Evolutionary conservation across 2,329 filamentous ascomycete genomes (phyloP).

Genomic region (Phaeosphaeriaceae sp.): DNA sequence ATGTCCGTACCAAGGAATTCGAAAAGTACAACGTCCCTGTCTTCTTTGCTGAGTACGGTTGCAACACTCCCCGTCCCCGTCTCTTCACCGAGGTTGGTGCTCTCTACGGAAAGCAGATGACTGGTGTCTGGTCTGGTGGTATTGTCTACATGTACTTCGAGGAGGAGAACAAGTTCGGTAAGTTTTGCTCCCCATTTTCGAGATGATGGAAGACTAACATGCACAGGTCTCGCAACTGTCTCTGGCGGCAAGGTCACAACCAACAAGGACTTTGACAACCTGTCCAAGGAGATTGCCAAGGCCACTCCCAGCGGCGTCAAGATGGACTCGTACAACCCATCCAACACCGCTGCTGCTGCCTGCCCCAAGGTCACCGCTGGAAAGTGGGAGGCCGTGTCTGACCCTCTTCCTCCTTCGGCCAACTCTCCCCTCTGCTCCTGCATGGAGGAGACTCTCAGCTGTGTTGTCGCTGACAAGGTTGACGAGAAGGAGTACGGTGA

Average conservation of each 20-base stretch:
- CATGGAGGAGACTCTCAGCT: constrained; percentile 78
- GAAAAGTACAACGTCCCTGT: constrained; percentile 86
- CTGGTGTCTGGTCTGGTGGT: constrained; percentile 86
- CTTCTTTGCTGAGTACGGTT: constrained; percentile 88
- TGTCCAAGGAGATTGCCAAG: constrained; percentile 69
- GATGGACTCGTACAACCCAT: constrained; percentile 73
- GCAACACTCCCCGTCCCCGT: constrained; percentile 77
- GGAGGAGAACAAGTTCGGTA: constrained; percentile 87
- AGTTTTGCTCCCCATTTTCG: constrained; percentile 20
- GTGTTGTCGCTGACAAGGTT: constrained; percentile 67
- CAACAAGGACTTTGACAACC: constrained; percentile 67
- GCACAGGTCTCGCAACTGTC: constrained; percentile 69
- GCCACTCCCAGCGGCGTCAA: constrained; percentile 71
- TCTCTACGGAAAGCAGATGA: constrained; percentile 84
- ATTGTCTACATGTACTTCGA: constrained; percentile 99
- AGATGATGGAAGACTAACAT: constrained; percentile 11
- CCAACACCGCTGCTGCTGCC: constrained; percentile 69
- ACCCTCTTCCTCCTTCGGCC: constrained; percentile 79
- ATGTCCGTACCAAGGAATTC: constrained; percentile 85
- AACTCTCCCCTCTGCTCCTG: constrained; percentile 82
- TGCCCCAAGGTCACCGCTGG: constrained; percentile 71
- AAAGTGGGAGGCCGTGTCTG: constrained; percentile 72
- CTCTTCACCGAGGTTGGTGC: constrained; percentile 84
- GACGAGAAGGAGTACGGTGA: constrained; percentile 65
- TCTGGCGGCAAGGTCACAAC: constrained; percentile 65